A percentile compares a stretch with the other conserved stretches of the same genome.
These are phyloP conservation scores for Ilyonectria robusta DNA, from an alignment of 2,329 filamentous ascomycete genomes.

Conservation along the genomic window DNA sequence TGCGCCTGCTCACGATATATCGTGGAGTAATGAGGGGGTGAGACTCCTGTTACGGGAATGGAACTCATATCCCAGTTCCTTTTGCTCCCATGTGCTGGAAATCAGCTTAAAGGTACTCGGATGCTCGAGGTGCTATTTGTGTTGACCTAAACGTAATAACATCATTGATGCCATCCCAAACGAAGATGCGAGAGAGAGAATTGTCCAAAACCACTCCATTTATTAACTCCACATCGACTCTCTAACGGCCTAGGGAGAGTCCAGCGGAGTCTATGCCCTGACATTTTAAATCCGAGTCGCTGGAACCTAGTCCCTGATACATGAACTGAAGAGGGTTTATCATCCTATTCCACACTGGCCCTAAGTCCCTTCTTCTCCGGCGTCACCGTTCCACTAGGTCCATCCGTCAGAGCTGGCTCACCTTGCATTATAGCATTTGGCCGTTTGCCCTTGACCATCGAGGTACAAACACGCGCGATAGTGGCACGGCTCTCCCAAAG, in stretches of 20 bases:
- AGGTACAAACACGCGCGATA: slow-evolving; percentile 24
- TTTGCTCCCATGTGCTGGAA: neutral
- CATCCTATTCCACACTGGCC: neutral
- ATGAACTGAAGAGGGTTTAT: too few relatives aligned
- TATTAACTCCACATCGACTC: too few relatives aligned
- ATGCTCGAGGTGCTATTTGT: too few relatives aligned
- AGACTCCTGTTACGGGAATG: neutral
- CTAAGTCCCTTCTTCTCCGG: slow-evolving; percentile 24
- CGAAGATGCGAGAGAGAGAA: too few relatives aligned
- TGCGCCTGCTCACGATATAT: neutral
- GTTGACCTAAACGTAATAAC: too few relatives aligned
- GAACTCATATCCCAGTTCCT: neutral
- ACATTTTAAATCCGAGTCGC: neutral
- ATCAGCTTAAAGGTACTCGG: too few relatives aligned
- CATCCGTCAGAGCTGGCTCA: slow-evolving; percentile 15
- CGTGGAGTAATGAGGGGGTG: neutral
- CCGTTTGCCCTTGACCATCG: slow-evolving; percentile 32
- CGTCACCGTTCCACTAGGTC: slow-evolving; percentile 24
- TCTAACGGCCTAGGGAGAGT: too few relatives aligned
- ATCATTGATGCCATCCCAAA: too few relatives aligned
- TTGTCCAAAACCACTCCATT: too few relatives aligned
- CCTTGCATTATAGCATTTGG: slow-evolving; percentile 31
- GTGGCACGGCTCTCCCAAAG: slow-evolving; percentile 83
- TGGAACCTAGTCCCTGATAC: neutral
- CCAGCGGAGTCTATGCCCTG: too few relatives aligned